Evolutionary conservation across 1,284 basidiomycete species (phyloP).

Genomic region (Puccinia novopanici): DNA sequence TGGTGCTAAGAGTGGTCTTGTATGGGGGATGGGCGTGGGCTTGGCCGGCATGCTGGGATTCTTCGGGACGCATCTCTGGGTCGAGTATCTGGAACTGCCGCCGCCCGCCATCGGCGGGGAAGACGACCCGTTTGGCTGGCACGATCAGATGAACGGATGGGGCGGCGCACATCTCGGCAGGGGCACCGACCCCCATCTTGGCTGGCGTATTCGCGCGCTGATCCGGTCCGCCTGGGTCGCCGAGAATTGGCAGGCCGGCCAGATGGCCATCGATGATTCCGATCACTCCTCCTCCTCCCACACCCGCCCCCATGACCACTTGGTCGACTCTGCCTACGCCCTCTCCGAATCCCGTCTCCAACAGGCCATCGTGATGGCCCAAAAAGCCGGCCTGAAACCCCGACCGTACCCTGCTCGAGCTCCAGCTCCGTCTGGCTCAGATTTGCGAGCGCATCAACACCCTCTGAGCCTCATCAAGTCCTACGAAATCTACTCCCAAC

Average conservation of each 20-base stretch:
- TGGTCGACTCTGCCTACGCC: conserved; percentile 54
- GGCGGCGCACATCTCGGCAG: conserved; percentile 53
- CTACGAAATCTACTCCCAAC: conserved; percentile 35
- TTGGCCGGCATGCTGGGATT: conserved; percentile 43
- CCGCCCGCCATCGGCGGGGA: conserved; percentile 2
- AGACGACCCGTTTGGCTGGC: conserved; percentile 52
- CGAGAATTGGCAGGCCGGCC: conserved; percentile 53
- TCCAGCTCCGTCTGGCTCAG: conserved; percentile 54
- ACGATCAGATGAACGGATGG: conserved; percentile 54
- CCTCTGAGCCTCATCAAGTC: conserved; percentile 9
- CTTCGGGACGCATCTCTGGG: conserved; percentile 54
- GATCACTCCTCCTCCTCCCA: neutral
- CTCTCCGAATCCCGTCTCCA: conserved; percentile 55
- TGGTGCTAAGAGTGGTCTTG: conserved; percentile 10
- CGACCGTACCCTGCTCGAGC: conserved; percentile 54
- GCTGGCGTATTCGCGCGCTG: conserved; percentile 53
- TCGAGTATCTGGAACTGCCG: conserved; percentile 53
- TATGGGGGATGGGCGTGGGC: conserved; percentile 53
- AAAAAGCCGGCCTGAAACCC: conserved; percentile 36
- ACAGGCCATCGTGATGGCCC: conserved; percentile 52
- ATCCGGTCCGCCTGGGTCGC: conserved; percentile 56
- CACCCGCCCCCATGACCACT: conserved; percentile 18
- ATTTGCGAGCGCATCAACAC: conserved; percentile 55
- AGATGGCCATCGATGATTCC: neutral
- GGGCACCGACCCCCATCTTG: conserved; percentile 55